Conservation (phyloP, 352 stramenopile species). For the Globisporangium spiculum region DNA sequence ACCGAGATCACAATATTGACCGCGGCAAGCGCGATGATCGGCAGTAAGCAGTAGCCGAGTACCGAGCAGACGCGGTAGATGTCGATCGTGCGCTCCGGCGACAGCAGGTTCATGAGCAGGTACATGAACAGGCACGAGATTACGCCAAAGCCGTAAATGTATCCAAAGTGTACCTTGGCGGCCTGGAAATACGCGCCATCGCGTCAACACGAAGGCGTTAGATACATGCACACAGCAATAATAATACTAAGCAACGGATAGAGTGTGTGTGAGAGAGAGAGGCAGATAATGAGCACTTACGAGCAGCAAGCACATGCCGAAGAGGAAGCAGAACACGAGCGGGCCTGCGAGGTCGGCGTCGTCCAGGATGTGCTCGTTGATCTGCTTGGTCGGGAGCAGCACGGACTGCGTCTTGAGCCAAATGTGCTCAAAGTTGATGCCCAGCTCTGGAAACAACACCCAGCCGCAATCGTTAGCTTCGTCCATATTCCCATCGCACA, state of each 20-base stretch:
- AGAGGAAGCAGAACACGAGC: slow-evolving; percentile 92
- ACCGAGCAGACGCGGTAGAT: slow-evolving; percentile 94
- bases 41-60: slow-evolving; percentile 97
- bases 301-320: slow-evolving; percentile 94
- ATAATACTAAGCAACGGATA: background rate
- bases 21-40: slow-evolving; percentile 94
- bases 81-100: slow-evolving; percentile 80
- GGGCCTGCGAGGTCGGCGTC: slow-evolving; percentile 94
- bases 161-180: slow-evolving; percentile 97
- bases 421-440: slow-evolving; percentile 98
- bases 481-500: background rate
- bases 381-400: slow-evolving; percentile 90
- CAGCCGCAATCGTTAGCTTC: background rate
- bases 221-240: background rate
- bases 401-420: slow-evolving; percentile 95
- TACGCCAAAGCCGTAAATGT: slow-evolving; percentile 99
- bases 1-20: slow-evolving; percentile 92
- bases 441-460: slow-evolving; percentile 77
- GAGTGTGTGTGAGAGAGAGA: background rate
- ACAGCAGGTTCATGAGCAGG: slow-evolving; percentile 95
- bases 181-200: slow-evolving; percentile 27
- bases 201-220: slow-evolving; percentile 11
- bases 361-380: slow-evolving; percentile 89
- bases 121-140: slow-evolving; percentile 96
- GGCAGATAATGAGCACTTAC: slow-evolving; percentile 26